Evolutionary conservation across 2,329 filamentous ascomycete species (phyloP).

Genomic region (Trichoderma sp.): DNA sequence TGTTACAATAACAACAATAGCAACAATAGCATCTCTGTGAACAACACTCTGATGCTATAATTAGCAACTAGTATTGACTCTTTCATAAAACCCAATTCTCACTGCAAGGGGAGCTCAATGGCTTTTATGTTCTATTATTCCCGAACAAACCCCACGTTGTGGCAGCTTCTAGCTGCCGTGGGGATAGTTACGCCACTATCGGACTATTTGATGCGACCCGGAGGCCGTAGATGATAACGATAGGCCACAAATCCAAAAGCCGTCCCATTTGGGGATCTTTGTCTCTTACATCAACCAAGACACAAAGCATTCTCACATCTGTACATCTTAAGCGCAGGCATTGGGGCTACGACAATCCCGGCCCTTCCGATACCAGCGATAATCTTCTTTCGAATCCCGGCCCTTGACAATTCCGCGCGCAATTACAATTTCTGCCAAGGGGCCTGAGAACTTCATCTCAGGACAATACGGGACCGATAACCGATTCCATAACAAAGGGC

Average conservation of each 20-base stretch:
- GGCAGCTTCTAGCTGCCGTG: slow-evolving; percentile 14
- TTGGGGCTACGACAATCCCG: background rate
- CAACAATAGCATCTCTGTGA: background rate
- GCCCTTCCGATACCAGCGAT: background rate
- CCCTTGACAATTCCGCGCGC: background rate
- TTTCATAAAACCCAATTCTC: background rate
- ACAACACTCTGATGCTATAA: background rate
- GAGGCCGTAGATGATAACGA: slow-evolving; percentile 1
- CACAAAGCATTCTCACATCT: background rate
- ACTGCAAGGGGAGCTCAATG: background rate
- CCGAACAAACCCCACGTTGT: slow-evolving; percentile 9
- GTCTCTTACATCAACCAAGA: background rate
- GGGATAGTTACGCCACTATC: slow-evolving; percentile 14
- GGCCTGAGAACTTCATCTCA: background rate
- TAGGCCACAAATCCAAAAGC: background rate
- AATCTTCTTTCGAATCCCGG: background rate
- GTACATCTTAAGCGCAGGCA: background rate
- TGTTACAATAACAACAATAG: background rate
- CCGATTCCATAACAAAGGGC: background rate
- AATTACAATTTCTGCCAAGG: background rate
- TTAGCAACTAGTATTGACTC: background rate
- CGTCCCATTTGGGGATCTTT: background rate
- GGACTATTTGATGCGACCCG: background rate
- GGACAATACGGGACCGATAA: background rate
- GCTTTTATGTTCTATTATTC: background rate